Percentiles rank a stretch among this genome's conserved stretches.
phyloP scores from a whole-genome alignment of 768 basidiomycete species.

The Termitomyces sp. region DNA sequence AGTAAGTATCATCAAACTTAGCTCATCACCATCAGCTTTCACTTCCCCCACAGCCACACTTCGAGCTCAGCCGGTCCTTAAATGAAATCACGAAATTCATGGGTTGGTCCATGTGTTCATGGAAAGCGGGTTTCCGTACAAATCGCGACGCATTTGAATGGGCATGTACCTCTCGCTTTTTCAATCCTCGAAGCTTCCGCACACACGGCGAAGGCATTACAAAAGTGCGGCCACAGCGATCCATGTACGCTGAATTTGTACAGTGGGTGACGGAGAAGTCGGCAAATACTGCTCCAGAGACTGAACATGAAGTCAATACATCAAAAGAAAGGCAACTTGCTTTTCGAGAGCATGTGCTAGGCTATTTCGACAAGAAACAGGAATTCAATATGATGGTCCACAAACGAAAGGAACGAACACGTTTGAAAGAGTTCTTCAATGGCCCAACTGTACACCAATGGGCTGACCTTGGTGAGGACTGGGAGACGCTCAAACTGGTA shows the following conservation, averaged over 20 bases:
- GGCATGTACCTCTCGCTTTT: slow-evolving; percentile 48
- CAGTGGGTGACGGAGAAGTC: slow-evolving; percentile 34
- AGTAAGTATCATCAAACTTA: not conserved
- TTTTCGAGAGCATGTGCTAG: slow-evolving; percentile 39
- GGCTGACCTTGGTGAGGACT: slow-evolving; percentile 38
- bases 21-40: not conserved
- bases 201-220: slow-evolving; percentile 27
- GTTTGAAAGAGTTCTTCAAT: slow-evolving; percentile 40
- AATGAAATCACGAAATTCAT: slow-evolving; percentile 49
- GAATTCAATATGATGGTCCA: slow-evolving; percentile 34
- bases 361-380: slow-evolving; percentile 44
- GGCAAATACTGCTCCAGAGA: not conserved
- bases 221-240: slow-evolving; percentile 41
- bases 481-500: slow-evolving; percentile 42
- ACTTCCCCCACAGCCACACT: not conserved
- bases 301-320: not conserved
- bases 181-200: slow-evolving; percentile 35
- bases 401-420: slow-evolving; percentile 21
- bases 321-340: slow-evolving; percentile 13
- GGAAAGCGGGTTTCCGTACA: slow-evolving; percentile 49
- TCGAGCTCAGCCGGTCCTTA: slow-evolving; percentile 26
- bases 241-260: slow-evolving; percentile 58
- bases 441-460: slow-evolving; percentile 47
- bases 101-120: slow-evolving; percentile 47
- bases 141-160: slow-evolving; percentile 54